Base-by-base conservation (phyloP, 164 flowering plant genomes). In the Piper betle region DNA sequence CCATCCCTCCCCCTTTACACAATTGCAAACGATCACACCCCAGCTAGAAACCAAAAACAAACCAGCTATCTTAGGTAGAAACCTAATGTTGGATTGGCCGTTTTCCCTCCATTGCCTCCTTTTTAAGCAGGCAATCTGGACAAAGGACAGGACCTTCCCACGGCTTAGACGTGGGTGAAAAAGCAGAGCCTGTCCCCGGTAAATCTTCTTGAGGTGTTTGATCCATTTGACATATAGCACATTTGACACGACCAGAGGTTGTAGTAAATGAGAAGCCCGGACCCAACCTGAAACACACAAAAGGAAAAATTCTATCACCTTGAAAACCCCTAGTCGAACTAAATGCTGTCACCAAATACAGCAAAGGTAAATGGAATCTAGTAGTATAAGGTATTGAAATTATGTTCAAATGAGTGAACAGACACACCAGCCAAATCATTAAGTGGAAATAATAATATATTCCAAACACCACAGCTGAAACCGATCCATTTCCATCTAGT, bases 21-120 rank as follows among this genome's bases (percentile, higher is more conserved):
- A 50, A 25, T 12, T 16, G 50, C 59, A 50, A 59, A 64, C 11
- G 12, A 62, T 43, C 67, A 66, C 70, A 75, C 63, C 71, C 66
- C 80, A 64, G 67, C 76, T 67, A 60, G 69, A 41, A 54, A 69
- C 72, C 68, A 72, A 69, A 67, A 48, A 59, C 13, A 62, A 63
- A 69, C 58, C 61, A 69, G 72, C 64, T 57, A 55, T 39, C 61
- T 64, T 75, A 76, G 5, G 71, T 48, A 19, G 63, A 65, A 65
- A 74, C 64, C 53, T 79, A 66, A 5, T 78, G 69, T 71, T 62
- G 70, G 77, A 78, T 78, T 5, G 86, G 76, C 64, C 84, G 75
- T 74, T 84, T 89, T 54, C 98, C 98, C 82, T 93, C 98, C 98
- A 93, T 93, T 48, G 97, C 98, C 52, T 93, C 98, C 72, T 86